Evolutionary conservation across 2,329 filamentous ascomycete species (phyloP), one percentile per base, ranked within the genome.

Genomic region (Phyllachora maydis): DNA sequence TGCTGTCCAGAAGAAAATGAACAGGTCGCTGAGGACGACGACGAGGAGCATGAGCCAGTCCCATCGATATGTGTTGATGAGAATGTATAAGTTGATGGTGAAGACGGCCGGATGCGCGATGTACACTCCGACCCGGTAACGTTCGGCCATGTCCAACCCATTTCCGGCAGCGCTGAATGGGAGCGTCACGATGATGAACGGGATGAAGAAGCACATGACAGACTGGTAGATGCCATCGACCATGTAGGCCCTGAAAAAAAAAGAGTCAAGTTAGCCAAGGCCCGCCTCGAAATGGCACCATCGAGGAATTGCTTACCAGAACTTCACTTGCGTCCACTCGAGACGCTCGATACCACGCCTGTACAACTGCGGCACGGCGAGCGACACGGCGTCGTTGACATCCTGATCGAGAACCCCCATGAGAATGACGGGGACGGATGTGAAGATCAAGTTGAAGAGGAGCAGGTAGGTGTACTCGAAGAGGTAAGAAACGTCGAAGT

Each of bases 391-490:
- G 46, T 95, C 88, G 34, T 79, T 79, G 22, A 98, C 85, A 43
- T 98, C 88, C 51, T 98, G 88, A 41, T 98, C 88, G 32, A 98
- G 61, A 19, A 98, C 77, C 49, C 88, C 88, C 69, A 95, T 90
- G 35, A 98, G 67, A 35, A 88, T 83, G 30, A 95, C 78, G 3
- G 88, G 82, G 11, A 98, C 51, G 10, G 88, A 98, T 5, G 88
- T 98, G 49, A 98, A 98, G 28, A 83, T 77, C 45, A 98, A 56
- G 52, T 95, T 95, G 61, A 91, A 92, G 43, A 95, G 64, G 32
- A 95, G 61, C 39, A 98, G 92, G 51, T 95, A 98, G 18, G 81
- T 90, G 55, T 92, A 93, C 47, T 98, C 88, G 53, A 90, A 93
- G 25, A 93, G 68, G 44, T 93, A 95, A 21, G 85, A 85, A 47